Conservation (phyloP, 208 protist genomes). For the Spongospora subterranea region DNA sequence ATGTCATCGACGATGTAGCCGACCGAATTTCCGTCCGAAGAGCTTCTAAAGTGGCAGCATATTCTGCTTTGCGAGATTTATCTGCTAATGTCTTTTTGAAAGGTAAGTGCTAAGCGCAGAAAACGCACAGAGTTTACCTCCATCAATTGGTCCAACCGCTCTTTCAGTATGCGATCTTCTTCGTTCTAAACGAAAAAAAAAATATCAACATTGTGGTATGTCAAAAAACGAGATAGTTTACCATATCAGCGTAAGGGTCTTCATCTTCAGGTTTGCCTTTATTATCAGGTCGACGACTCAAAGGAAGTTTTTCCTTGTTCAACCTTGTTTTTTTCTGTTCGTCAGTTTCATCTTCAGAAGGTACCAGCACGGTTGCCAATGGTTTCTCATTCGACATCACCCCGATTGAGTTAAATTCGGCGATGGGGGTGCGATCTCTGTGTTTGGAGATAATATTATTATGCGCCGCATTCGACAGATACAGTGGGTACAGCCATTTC, state of each 20-base stretch:
- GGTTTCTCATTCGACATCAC: slow-evolving; percentile 5
- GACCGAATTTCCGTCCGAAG: slow-evolving; percentile 89
- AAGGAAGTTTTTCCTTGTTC: slow-evolving; percentile 66
- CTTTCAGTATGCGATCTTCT: slow-evolving; percentile 91
- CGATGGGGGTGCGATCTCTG: too few species aligned
- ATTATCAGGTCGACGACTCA: slow-evolving; percentile 15
- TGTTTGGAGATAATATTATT: too few species aligned
- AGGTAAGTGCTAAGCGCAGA: not conserved
- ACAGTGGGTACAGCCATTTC: too few species aligned
- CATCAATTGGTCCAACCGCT: slow-evolving; percentile 90
- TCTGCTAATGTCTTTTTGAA: slow-evolving; percentile 53
- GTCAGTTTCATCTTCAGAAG: slow-evolving; percentile 57
- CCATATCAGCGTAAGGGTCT: not conserved
- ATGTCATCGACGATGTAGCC: slow-evolving; percentile 96
- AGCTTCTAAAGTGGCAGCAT: slow-evolving; percentile 84
- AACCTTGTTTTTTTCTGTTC: slow-evolving; percentile 67
- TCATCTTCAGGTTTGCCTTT: slow-evolving; percentile 47
- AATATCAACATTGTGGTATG: not conserved
- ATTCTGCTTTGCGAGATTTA: slow-evolving; percentile 71
- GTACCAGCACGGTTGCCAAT: slow-evolving; percentile 38
- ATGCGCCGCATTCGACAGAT: too few species aligned
- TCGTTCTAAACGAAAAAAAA: slow-evolving; percentile 78
- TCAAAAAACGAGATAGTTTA: slow-evolving; percentile 13
- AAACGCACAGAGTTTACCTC: slow-evolving; percentile 68
- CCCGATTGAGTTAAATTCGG: not conserved